Percentiles rank a stretch among this genome's conserved stretches.
Conservation (phyloP, 257 asterid species). For the Solanum sejunctum region DNA sequence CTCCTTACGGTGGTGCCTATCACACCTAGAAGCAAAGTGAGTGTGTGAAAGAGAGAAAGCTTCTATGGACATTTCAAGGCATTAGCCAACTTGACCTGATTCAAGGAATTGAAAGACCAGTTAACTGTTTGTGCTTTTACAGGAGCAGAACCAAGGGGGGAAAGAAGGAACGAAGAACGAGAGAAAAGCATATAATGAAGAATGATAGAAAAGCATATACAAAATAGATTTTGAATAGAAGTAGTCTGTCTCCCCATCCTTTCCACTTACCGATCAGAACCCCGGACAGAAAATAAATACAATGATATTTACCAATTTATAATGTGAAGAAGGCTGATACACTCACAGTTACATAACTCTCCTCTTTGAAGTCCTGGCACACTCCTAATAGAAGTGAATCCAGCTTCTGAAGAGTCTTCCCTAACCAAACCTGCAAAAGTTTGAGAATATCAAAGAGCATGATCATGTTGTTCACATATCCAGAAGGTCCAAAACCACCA, state of each 20-base stretch:
- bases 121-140: not conserved
- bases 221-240: not conserved
- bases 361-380: constrained; percentile 87
- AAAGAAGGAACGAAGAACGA: not conserved
- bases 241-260: not conserved
- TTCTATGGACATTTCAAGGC: not conserved
- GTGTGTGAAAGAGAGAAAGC: not conserved
- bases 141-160: not conserved
- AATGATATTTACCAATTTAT: not conserved
- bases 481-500: not conserved
- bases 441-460: not conserved
- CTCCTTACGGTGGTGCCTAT: not conserved
- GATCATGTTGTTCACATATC: not conserved
- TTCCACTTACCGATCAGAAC: not conserved
- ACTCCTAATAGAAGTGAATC: constrained; percentile 83
- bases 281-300: not conserved
- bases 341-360: constrained; percentile 80
- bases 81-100: not conserved
- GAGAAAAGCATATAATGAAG: not conserved
- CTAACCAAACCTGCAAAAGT: constrained; percentile 81
- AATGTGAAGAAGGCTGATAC: constrained; percentile 8
- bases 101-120: not conserved
- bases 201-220: not conserved
- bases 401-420: constrained; percentile 89
- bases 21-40: not conserved